These are phyloP conservation scores for Aspergillus wentii DNA, from an alignment of 495 filamentous ascomycete species.

Conservation along the genomic window DNA sequence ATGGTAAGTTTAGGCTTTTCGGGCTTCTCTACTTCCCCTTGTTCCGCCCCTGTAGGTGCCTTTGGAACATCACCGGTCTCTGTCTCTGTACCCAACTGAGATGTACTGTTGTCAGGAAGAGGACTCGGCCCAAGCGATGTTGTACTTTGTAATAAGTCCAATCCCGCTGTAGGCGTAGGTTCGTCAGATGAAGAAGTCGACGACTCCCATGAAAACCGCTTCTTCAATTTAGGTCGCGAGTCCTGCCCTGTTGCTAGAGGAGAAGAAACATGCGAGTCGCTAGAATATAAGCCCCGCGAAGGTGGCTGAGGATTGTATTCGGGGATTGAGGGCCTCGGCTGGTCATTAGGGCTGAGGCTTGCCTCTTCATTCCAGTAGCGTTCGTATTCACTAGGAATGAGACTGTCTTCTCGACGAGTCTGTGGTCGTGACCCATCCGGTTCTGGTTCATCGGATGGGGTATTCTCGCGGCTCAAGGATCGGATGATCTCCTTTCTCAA, in stretches of 20 bases:
- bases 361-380: slow-evolving; percentile 49
- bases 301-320: slow-evolving; percentile 11
- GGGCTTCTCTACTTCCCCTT: not conserved
- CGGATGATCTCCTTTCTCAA: slow-evolving; percentile 77
- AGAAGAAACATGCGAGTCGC: slow-evolving; percentile 13
- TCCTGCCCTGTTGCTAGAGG: slow-evolving; percentile 6
- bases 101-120: too few species aligned
- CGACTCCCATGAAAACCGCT: slow-evolving; percentile 42
- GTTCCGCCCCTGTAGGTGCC: not conserved
- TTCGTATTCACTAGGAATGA: slow-evolving; percentile 55
- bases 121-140: slow-evolving; percentile 13
- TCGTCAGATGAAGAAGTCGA: slow-evolving; percentile 10
- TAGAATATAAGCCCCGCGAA: slow-evolving; percentile 10
- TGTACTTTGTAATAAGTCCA: slow-evolving; percentile 1
- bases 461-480: slow-evolving; percentile 56
- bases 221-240: slow-evolving; percentile 21
- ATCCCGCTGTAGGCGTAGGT: slow-evolving; percentile 1
- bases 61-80: not conserved
- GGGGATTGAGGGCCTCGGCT: slow-evolving; percentile 9
- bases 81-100: slow-evolving; percentile 17
- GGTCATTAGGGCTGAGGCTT: slow-evolving; percentile 6
- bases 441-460: slow-evolving; percentile 29
- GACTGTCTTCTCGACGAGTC: slow-evolving; percentile 35
- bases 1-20: slow-evolving; percentile 23
- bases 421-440: slow-evolving; percentile 15